Evolutionary conservation across 805 yeast genomes (phyloP).

Genomic region (Metschnikowia chrysomelidarum): DNA sequence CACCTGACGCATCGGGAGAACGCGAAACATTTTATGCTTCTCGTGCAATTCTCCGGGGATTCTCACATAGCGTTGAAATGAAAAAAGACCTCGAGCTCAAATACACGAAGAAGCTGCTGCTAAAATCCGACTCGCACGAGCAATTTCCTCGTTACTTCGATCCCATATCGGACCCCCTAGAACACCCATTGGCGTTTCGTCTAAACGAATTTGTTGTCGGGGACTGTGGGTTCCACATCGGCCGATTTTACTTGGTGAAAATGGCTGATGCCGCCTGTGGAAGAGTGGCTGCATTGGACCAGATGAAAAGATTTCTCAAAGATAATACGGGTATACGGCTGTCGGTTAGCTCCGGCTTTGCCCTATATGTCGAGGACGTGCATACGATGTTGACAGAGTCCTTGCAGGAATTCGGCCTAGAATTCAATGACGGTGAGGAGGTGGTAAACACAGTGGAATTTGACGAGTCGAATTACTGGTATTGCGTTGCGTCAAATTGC

Average conservation of each 20-base stretch:
- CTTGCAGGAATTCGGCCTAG: conserved; percentile 31
- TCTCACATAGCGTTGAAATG: conserved; percentile 28
- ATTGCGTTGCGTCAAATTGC: conserved; percentile 35
- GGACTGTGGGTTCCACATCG: conserved; percentile 39
- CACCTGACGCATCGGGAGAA: conserved; percentile 39
- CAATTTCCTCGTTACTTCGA: conserved; percentile 27
- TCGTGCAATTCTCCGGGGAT: conserved; percentile 36
- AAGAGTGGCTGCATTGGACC: conserved; percentile 33
- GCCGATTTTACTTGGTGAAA: conserved; percentile 38
- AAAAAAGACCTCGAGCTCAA: conserved; percentile 33
- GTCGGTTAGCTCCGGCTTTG: conserved; percentile 30
- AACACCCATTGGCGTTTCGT: conserved; percentile 33
- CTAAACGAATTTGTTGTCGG: conserved; percentile 37
- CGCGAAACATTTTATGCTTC: conserved; percentile 37
- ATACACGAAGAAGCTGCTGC: conserved; percentile 26
- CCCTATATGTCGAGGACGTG: conserved; percentile 42
- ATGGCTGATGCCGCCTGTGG: conserved; percentile 36
- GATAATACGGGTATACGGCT: conserved; percentile 10
- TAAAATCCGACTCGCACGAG: conserved; percentile 1
- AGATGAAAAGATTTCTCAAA: conserved; percentile 29
- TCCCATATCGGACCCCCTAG: conserved; percentile 37
- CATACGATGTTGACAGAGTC: conserved; percentile 30
- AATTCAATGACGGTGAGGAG: conserved; percentile 36
- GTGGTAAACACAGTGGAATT: conserved; percentile 13
- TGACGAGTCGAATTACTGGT: conserved; percentile 24